These are phyloP conservation scores for Alternaria brassicicola DNA, from an alignment of 2,329 filamentous ascomycete genomes.

Conservation along the genomic window DNA sequence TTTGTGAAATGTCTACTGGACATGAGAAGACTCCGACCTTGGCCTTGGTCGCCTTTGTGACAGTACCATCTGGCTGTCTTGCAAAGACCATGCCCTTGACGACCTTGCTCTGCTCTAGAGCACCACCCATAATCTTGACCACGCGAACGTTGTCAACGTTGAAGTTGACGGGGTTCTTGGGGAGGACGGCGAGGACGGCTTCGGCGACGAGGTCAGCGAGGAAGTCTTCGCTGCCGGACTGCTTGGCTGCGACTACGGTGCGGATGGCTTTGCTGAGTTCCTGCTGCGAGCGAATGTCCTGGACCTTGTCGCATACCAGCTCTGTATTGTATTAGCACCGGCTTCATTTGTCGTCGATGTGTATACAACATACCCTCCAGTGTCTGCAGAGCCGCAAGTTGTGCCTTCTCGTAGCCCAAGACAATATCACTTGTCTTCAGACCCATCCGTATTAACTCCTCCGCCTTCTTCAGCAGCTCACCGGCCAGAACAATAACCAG, in stretches of 20 bases:
- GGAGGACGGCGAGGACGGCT: slow-evolving; percentile 81
- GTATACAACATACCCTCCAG: slow-evolving; percentile 67
- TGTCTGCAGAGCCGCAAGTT: slow-evolving; percentile 81
- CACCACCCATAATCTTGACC: slow-evolving; percentile 99
- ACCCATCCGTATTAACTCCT: slow-evolving; percentile 94
- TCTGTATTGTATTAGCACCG: slow-evolving; percentile 56
- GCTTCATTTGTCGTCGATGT: not conserved
- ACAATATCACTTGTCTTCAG: slow-evolving; percentile 98
- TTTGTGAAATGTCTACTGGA: slow-evolving; percentile 92
- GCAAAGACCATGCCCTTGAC: slow-evolving; percentile 99
- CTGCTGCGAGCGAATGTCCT: slow-evolving; percentile 77
- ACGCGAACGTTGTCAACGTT: slow-evolving; percentile 99
- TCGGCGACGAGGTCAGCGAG: slow-evolving; percentile 87
- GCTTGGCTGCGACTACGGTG: slow-evolving; percentile 95
- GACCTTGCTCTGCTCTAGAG: slow-evolving; percentile 89
- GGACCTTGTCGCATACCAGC: slow-evolving; percentile 87
- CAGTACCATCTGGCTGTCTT: slow-evolving; percentile 83
- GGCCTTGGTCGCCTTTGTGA: slow-evolving; percentile 90
- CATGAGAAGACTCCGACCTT: slow-evolving; percentile 98
- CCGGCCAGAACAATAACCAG: slow-evolving; percentile 94
- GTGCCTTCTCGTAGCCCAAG: slow-evolving; percentile 92
- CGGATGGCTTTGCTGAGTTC: slow-evolving; percentile 94
- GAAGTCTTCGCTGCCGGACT: slow-evolving; percentile 89
- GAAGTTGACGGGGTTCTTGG: slow-evolving; percentile 94
- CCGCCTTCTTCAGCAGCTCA: slow-evolving; percentile 94